Base-by-base conservation (phyloP, 1,139 yeast genomes). In the Candida sp. region DNA sequence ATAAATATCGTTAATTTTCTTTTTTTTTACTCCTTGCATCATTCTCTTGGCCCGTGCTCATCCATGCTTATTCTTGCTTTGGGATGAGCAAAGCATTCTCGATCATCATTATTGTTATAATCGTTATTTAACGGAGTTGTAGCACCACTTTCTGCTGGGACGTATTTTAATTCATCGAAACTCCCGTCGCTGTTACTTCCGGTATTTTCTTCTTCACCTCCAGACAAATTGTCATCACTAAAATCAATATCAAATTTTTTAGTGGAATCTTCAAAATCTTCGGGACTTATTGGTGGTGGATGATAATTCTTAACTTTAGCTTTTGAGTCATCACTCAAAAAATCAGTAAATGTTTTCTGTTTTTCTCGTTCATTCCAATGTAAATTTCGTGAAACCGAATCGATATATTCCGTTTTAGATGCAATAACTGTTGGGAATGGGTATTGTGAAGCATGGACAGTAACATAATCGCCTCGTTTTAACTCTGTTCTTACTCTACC, bases 281-380 rank as follows among this genome's bases (percentile, higher is more conserved):
- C 50, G 7, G 37, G 39, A 27, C 19, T 21, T 5, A 37, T 9
- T 33, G 27, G 22, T 19, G 50, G 33, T 3, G 25, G 19, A 30
- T 22, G 21, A 35, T 19, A 27, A 8, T 25, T 40, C 4, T 15
- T 22, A 4, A 25, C 35, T 3, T 35, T 35, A 6, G 35, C 33
- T 22, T 33, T 33, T 11, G 39, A 29, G n/a, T 36, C 39, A 22
- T 22, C 39, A 21, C 41, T 33, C 70, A 38, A 22, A 22, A 33
- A 32, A 29, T 29, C 33, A 35, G 55, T 49, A 58, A 87, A 85
- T 3, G 95, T 87, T 52, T 84, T 84, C 61, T 88, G 97, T 50
- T 77, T 82, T 57, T 87, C 91, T 47, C 96, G 74, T 12, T 77
- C 85, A 59, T 89, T 89, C 97, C 97, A 89, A 60, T 87, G 85